Percentiles rank a stretch among this genome's conserved stretches.
Conservation (phyloP, 768 basidiomycete genomes). For the Sporobolomyces pararoseus region DNA sequence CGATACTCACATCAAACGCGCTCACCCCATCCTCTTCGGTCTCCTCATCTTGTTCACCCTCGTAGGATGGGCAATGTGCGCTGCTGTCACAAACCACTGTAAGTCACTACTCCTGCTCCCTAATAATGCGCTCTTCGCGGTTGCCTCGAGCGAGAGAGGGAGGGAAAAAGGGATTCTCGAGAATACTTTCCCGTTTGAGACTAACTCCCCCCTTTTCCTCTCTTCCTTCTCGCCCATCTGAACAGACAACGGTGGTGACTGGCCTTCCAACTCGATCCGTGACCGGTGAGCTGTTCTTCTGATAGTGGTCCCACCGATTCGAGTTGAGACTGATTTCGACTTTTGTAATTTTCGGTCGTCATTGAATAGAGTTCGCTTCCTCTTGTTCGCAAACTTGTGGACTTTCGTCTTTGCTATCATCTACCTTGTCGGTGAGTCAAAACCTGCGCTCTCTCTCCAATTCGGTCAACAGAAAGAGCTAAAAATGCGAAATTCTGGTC, state of each 20-base stretch:
- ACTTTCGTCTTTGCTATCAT: constrained; percentile 38
- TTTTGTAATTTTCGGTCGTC: neutral
- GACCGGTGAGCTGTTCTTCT: constrained; percentile 19
- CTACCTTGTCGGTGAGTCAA: constrained; percentile 39
- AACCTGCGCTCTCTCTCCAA: neutral
- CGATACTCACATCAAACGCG: constrained; percentile 36
- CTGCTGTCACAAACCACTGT: constrained; percentile 28
- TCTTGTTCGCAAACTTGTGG: constrained; percentile 41
- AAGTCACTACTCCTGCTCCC: neutral
- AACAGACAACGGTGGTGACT: constrained; percentile 29
- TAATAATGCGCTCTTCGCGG: neutral
- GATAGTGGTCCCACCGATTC: too few species aligned
- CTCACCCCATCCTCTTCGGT: constrained; percentile 36
- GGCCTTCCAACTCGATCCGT: constrained; percentile 24
- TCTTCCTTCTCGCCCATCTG: neutral
- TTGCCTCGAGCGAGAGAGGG: neutral
- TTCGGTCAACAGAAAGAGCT: neutral
- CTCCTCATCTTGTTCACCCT: constrained; percentile 36
- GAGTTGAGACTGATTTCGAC: neutral
- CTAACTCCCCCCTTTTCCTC: neutral
- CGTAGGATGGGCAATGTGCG: constrained; percentile 29
- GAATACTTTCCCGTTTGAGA: constrained; percentile 3
- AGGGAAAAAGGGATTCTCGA: too few species aligned
- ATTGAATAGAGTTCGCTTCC: constrained; percentile 29
- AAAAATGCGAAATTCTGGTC: neutral